These are phyloP conservation scores for Willaertia magna DNA, from an alignment of 208 protist genomes.

Conservation along the genomic window DNA sequence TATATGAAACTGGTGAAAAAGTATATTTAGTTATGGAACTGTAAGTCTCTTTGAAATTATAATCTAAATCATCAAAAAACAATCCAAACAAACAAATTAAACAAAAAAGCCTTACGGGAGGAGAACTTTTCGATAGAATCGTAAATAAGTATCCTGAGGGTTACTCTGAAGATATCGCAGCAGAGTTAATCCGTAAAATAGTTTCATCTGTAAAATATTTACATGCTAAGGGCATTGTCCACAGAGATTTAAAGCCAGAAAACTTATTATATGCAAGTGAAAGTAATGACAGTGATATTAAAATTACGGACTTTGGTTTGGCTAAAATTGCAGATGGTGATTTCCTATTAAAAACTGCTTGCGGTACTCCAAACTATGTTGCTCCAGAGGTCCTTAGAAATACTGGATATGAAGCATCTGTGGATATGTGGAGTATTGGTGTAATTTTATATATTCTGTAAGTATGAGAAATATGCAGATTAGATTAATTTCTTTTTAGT, in stretches of 20 bases:
- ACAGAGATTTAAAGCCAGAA: conserved; percentile 13
- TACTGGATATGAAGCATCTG: conserved; percentile 76
- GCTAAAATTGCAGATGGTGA: conserved; percentile 25
- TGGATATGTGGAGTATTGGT: conserved; percentile 92
- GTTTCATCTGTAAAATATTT: neutral
- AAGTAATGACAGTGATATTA: conserved; percentile 24
- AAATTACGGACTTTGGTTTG: conserved; percentile 35
- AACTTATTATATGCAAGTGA: conserved; percentile 19
- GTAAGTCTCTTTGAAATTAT: neutral
- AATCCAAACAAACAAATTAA: neutral
- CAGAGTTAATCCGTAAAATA: neutral
- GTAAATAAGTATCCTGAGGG: conserved; percentile 28
- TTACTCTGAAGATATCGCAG: conserved; percentile 19
- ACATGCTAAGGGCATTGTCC: neutral
- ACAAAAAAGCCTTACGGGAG: conserved; percentile 10
- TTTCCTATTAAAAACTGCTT: conserved; percentile 66
- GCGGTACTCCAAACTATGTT: conserved; percentile 78
- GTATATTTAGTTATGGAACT: conserved; percentile 37
- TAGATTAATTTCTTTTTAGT: neutral
- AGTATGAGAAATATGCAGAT: neutral
- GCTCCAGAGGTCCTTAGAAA: conserved; percentile 82
- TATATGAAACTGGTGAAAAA: conserved; percentile 12
- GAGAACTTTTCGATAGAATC: conserved; percentile 30
- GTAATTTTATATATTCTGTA: conserved; percentile 63
- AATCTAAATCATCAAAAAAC: neutral